These are phyloP conservation scores for Trifolium repens DNA, from an alignment of 306 rosid genomes.

Conservation along the genomic window DNA sequence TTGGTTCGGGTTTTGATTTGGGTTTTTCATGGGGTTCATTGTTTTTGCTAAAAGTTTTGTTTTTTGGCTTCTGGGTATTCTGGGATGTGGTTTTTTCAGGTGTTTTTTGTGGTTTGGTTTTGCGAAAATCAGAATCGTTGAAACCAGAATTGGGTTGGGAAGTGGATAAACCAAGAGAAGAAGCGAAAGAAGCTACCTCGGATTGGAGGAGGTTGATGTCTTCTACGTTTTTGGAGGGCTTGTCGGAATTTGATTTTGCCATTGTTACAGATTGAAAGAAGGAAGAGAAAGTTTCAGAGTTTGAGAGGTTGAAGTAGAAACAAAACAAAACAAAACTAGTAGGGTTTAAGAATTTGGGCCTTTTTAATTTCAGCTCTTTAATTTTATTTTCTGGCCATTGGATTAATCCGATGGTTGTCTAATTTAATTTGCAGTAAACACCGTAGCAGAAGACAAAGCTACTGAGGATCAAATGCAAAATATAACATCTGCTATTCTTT, in stretches of 20 bases:
- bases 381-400: no score
- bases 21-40: slow-evolving; percentile 50
- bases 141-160: slow-evolving; percentile 75
- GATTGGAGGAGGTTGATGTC: slow-evolving; percentile 63
- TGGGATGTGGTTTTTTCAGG: slow-evolving; percentile 36
- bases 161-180: slow-evolving; percentile 74
- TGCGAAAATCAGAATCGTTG: slow-evolving; percentile 90
- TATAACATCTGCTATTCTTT: no score
- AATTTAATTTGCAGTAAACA: no score
- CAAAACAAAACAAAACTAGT: no score
- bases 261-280: slow-evolving; percentile 49
- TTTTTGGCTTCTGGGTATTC: slow-evolving; percentile 41
- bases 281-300: no score
- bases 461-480: no score
- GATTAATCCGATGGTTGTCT: no score
- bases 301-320: no score
- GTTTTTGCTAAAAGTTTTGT: slow-evolving; percentile 27
- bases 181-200: slow-evolving; percentile 83
- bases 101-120: slow-evolving; percentile 43
- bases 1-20: slow-evolving; percentile 53
- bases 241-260: slow-evolving; percentile 58
- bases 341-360: no score
- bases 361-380: no score
- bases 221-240: slow-evolving; percentile 46
- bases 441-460: no score